phyloP scores from a whole-genome alignment of 1,284 basidiomycete genomes.

The Afroboletus lepidellus region DNA sequence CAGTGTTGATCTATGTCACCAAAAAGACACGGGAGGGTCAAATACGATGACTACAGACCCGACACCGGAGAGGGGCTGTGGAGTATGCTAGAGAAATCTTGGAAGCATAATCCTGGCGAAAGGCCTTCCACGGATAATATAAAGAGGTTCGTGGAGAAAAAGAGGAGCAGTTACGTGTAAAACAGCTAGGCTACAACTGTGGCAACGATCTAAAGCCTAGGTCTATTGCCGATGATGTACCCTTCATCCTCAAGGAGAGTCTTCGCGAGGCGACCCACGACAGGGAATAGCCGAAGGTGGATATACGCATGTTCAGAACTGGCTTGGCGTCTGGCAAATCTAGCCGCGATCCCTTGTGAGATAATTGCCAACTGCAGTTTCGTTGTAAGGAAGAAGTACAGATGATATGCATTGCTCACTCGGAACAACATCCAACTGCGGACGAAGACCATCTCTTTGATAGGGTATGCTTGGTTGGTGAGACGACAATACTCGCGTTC shows the following conservation, averaged over 20 bases:
- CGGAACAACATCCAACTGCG: slow-evolving; percentile 88
- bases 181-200: not conserved
- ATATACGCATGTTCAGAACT: slow-evolving; percentile 74
- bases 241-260: slow-evolving; percentile 56
- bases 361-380: slow-evolving; percentile 74
- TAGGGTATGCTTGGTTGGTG: slow-evolving; percentile 65
- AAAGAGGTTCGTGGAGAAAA: slow-evolving; percentile 17
- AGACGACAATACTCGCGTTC: slow-evolving; percentile 74
- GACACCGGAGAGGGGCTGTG: slow-evolving; percentile 20
- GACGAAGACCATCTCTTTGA: slow-evolving; percentile 72
- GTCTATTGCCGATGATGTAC: slow-evolving; percentile 31
- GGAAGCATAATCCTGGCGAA: slow-evolving; percentile 12
- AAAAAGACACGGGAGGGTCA: slow-evolving; percentile 12
- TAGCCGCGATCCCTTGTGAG: slow-evolving; percentile 90
- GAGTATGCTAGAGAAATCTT: slow-evolving; percentile 22
- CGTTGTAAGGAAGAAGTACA: not conserved
- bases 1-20: slow-evolving; percentile 21
- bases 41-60: slow-evolving; percentile 22
- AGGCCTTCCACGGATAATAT: slow-evolving; percentile 17
- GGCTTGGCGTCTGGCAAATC: slow-evolving; percentile 82
- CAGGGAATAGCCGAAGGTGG: slow-evolving; percentile 57
- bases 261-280: slow-evolving; percentile 64
- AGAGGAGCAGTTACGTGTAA: slow-evolving; percentile 13
- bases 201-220: slow-evolving; percentile 37
- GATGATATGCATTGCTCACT: slow-evolving; percentile 44